Evolutionary conservation across 108 stramenopile species (phyloP).

Genomic region (Conticribra guillardii): DNA sequence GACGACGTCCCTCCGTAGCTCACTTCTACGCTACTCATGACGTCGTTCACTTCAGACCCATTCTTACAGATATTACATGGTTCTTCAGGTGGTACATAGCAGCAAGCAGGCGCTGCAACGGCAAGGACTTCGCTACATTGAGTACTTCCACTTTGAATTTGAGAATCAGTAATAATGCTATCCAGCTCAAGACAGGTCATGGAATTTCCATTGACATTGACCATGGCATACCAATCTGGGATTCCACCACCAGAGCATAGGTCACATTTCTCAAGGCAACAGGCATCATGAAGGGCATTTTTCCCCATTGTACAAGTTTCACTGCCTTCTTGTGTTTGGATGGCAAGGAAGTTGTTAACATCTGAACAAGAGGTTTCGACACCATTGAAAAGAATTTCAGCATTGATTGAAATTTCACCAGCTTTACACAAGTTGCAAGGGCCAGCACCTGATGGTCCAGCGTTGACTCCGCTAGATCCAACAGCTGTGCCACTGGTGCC

Average conservation of each 20-base stretch:
- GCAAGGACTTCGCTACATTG: slow-evolving; percentile 43
- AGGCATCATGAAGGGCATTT: slow-evolving; percentile 40
- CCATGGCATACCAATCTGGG: slow-evolving; percentile 54
- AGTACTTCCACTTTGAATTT: slow-evolving; percentile 33
- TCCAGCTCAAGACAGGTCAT: slow-evolving; percentile 56
- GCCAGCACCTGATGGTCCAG: slow-evolving; percentile 16
- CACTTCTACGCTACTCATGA: slow-evolving; percentile 27
- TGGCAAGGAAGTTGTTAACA: slow-evolving; percentile 47
- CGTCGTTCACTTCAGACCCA: slow-evolving; percentile 27
- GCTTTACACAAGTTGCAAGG: slow-evolving; percentile 47
- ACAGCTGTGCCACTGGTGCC: not conserved
- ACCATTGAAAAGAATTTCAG: slow-evolving; percentile 46
- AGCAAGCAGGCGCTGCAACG: slow-evolving; percentile 50
- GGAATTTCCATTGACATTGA: slow-evolving; percentile 48
- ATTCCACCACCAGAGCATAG: slow-evolving; percentile 49
- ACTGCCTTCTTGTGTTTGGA: slow-evolving; percentile 44
- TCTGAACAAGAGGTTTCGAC: slow-evolving; percentile 44
- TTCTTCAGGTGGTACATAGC: slow-evolving; percentile 44
- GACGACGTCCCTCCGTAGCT: slow-evolving; percentile 40
- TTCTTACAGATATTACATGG: slow-evolving; percentile 50
- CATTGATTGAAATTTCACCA: slow-evolving; percentile 35
- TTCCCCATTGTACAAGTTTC: slow-evolving; percentile 40
- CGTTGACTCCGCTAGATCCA: not conserved
- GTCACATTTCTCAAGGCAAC: slow-evolving; percentile 49
- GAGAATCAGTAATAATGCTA: slow-evolving; percentile 29